Base-by-base conservation (phyloP, 1,284 basidiomycete genomes). In the Laetiporus sulphureus region DNA sequence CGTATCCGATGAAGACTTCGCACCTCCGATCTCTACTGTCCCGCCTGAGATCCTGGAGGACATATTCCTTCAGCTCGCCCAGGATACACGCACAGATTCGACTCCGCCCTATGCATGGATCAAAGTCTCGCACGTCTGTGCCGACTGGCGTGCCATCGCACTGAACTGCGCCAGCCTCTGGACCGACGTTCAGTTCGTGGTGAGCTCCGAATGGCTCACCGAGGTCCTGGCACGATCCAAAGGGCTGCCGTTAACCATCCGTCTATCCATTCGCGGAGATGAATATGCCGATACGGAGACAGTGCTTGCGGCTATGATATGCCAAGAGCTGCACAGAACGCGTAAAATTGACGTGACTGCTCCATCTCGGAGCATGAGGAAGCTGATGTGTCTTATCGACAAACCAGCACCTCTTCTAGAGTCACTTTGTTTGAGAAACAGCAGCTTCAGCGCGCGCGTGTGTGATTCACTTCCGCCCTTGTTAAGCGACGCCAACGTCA, bases 161-260 rank as follows among this genome's bases (percentile, higher is more conserved):
- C 24, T 40, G 29, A 23, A 21, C 30, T 40, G 20, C 29, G 29
- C 38, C 16, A n/a, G 11, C 20, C 38, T 40, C 12, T 40, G 38
- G 38, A 24, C 15, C 38, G 16, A 32, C 21, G 12, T 40, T 15
- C 12, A 19, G 3, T 11, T 23, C 16, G 18, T 27, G 27, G 2
- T 15, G 20, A 2, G 5, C 21, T 22, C 12, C 13, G 30, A 40
- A 21, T 24, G 21, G 30, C 21, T 24, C 27, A 10, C 12, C 5
- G 38, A 32, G 15, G 3, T 32, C 5, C n/a, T 40, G 16, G 12
- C 4, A 19, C 19, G 38, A 13, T 31, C 38, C 3, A 20, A 32
- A 15, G 32, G 23, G n/a, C 25, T n/a, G 6, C 38, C 38, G 27
- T 21, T 40, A 5, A 27, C 13, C 25, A 27, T 27, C 7, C 25